These are phyloP conservation scores for Meyerozyma elateridarum DNA, from an alignment of 1,139 yeast species.

Conservation along the genomic window DNA sequence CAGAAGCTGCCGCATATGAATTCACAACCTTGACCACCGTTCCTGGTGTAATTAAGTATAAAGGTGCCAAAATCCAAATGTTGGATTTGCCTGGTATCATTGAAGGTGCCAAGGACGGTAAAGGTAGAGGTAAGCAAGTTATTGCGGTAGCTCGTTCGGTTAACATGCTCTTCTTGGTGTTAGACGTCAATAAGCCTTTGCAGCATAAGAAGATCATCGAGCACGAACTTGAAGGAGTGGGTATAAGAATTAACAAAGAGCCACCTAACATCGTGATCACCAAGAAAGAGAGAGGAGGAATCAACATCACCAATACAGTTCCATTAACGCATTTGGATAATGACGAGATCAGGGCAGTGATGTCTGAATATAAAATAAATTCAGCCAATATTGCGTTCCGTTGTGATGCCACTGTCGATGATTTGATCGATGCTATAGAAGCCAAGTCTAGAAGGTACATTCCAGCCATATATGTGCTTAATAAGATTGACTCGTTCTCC, in stretches of 20 bases:
- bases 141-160: conserved; percentile 98
- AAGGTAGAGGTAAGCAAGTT: conserved; percentile 98
- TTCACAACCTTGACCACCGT: conserved; percentile 97
- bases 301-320: conserved; percentile 87
- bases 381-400: conserved; percentile 97
- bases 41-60: conserved; percentile 92
- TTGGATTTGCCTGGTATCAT: conserved; percentile 97
- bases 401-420: conserved; percentile 97
- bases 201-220: conserved; percentile 92
- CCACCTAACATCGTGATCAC: conserved; percentile 91
- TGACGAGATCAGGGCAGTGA: conserved; percentile 93
- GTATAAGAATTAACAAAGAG: conserved; percentile 83
- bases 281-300: conserved; percentile 93
- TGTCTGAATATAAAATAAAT: conserved; percentile 90
- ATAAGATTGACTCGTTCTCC: conserved; percentile 92
- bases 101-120: conserved; percentile 98
- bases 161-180: conserved; percentile 82
- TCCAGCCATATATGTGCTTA: conserved; percentile 90
- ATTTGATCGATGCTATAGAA: conserved; percentile 89
- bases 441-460: conserved; percentile 85
- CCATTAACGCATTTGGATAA: conserved; percentile 87
- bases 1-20: conserved; percentile 96
- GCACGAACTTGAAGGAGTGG: conserved; percentile 94
- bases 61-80: conserved; percentile 98
- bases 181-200: conserved; percentile 94